Conservation (phyloP, 2,329 filamentous ascomycete genomes). For the Colletotrichum lupini region DNA sequence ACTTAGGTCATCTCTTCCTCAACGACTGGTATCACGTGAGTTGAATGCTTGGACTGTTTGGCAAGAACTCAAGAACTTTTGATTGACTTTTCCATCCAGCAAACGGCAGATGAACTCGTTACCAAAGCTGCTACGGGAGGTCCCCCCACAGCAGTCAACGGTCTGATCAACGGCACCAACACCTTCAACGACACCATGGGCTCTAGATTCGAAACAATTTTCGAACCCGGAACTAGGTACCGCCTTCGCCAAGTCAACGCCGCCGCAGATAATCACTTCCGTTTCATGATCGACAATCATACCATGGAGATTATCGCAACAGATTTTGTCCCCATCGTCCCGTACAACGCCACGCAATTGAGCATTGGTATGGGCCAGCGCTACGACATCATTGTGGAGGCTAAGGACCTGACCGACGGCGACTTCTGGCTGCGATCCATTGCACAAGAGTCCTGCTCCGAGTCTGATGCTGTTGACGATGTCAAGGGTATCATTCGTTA, state of each 20-base stretch:
- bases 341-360: slow-evolving; percentile 61
- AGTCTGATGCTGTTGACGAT: slow-evolving; percentile 51
- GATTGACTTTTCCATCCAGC: neutral
- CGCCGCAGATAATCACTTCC: slow-evolving; percentile 55
- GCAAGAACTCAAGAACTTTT: no score
- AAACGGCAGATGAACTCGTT: slow-evolving; percentile 52
- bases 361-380: slow-evolving; percentile 60
- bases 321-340: slow-evolving; percentile 68
- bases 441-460: slow-evolving; percentile 53
- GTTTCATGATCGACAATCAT: slow-evolving; percentile 67
- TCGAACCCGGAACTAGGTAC: slow-evolving; percentile 55
- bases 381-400: slow-evolving; percentile 60
- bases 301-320: slow-evolving; percentile 65
- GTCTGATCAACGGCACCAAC: slow-evolving; percentile 57
- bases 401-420: slow-evolving; percentile 43
- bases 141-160: slow-evolving; percentile 55
- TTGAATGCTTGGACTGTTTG: no score
- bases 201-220: slow-evolving; percentile 48
- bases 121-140: slow-evolving; percentile 40
- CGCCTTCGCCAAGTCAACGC: slow-evolving; percentile 60
- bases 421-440: slow-evolving; percentile 62
- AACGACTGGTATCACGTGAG: slow-evolving; percentile 66
- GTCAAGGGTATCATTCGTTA: slow-evolving; percentile 63
- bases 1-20: slow-evolving; percentile 69
- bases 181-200: slow-evolving; percentile 48